Evolutionary conservation across 352 stramenopile species (phyloP), one percentile per base, ranked within the genome.

Genomic region (Pythium graminicola): DNA sequence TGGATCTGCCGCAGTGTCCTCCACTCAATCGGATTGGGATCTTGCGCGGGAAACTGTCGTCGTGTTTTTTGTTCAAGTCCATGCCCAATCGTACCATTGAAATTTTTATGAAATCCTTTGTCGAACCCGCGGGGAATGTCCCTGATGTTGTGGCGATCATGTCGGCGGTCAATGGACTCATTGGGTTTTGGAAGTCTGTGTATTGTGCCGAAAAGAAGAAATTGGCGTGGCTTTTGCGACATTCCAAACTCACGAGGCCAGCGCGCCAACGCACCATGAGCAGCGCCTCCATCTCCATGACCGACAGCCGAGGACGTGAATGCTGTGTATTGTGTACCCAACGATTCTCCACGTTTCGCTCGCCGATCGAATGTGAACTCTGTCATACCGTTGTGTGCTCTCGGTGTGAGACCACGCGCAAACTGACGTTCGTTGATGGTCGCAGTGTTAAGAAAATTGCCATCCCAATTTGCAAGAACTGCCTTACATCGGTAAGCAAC

Each of bases 151-250:
- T 73, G 5, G 61, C 62, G 10, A 49, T 68, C 40, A 60, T 49
- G 13, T 70, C 57, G 26, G 55, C 53, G 0, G 50, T 50, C 1
- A 24, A 54, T 14, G 54, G 32, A 19, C 44, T 70, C 20, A 62
- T 70, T 17, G 58, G 52, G 35, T 65, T 50, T 31, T 64, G 52
- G 53, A 67, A 70, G 47, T 41, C 51, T 7, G 51, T 57, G 24
- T 60, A 41, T 29, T 70, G 53, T 17, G 65, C 57, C 3, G 57
- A 73, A 50, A 64, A 61, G 42, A 69, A 70, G 54, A 73, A 73
- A 32, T 57, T 73, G 20, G 38, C 53, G 46, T 70, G 40, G 27
- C 14, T 47, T 13, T n/a, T 56, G 36, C 36, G 36, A 2, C 7
- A 54, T 13, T 7, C 29, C 29, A 35, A n/a, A 35, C 29, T 13